Evolutionary conservation across 2,329 filamentous ascomycete genomes (phyloP), one percentile per base, ranked within the genome.

Genomic region (Bipolaris sorokiniana): DNA sequence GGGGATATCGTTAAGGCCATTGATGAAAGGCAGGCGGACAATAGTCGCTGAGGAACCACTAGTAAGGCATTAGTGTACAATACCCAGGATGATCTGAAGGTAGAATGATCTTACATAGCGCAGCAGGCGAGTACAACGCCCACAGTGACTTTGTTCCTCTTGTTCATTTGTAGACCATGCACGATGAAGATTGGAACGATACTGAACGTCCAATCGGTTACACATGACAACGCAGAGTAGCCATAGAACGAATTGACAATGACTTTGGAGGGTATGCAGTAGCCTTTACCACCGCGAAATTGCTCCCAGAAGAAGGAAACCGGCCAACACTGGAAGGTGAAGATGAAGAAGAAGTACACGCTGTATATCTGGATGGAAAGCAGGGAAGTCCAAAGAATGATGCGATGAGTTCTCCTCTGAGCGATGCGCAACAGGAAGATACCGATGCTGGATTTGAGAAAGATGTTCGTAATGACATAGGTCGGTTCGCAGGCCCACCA

Each of bases 151-250:
- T 63, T 63, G 47, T 61, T 61, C 18, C 45, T 46, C 23, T 37
- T 42, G 22, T 54, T 48, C 61, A 63, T 63, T 28, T 63, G 55
- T 38, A 63, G 48, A 15, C 49, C 46, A 18, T 46, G 48, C 22
- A 63, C 61, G 28, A 63, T 61, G 53, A 63, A 61, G 31, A 63
- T 63, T 11, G 61, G 61, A 20, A 63, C 55, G 15, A 61, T 61
- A 34, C 55, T 57, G 36, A 63, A 63, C 7, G 46, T 61, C 56
- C 58, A 61, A 48, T 63, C 61, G 1, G 58, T 54, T 15, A 51
- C 44, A 37, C 55, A 59, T 23, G 48, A 52, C 15, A 61, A 20
- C 15, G 58, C 58, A 18, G 55, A 59, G 44, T 63, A 63, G 15
- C 55, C 58, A 36, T 63, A 63, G 26, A 59, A 57, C 5, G 56